A percentile compares a stretch with the other conserved stretches of the same genome.
phyloP scores from a whole-genome alignment of 495 filamentous ascomycete genomes.

The Aspergillus nanangensis region DNA sequence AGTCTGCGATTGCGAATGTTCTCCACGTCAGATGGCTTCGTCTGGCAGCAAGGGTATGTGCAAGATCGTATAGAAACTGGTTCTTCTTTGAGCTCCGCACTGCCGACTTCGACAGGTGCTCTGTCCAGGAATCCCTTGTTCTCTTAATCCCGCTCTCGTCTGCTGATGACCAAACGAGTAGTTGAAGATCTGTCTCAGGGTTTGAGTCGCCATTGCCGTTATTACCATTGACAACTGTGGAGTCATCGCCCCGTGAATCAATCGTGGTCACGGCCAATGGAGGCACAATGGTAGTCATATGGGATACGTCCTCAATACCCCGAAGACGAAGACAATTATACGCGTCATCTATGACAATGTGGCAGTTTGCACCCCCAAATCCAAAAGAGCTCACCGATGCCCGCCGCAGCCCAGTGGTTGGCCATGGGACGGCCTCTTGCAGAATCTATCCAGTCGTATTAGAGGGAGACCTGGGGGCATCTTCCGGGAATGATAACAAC shows the following conservation, averaged over 20 bases:
- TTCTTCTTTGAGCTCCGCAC: neutral
- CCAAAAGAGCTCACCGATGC: conserved; percentile 25
- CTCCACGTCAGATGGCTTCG: neutral
- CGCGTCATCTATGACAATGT: conserved; percentile 22
- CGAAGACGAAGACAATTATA: no score
- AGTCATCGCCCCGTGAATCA: no score
- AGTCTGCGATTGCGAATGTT: neutral
- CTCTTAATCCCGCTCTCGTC: neutral
- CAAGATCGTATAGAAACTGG: conserved; percentile 1
- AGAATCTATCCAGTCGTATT: neutral
- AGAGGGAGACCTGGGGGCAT: neutral
- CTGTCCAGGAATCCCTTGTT: neutral
- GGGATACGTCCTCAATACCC: no score
- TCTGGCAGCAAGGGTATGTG: neutral
- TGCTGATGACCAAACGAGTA: neutral
- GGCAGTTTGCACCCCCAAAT: conserved; percentile 28
- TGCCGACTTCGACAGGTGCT: neutral
- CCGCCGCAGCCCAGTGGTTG: conserved; percentile 4
- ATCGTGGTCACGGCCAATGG: no score
- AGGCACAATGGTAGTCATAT: no score
- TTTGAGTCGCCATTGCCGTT: no score
- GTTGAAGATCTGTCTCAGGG: no score
- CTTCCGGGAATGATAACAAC: neutral
- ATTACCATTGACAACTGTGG: no score
- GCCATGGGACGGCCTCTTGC: conserved; percentile 10